Evolutionary conservation across 2,329 filamentous ascomycete genomes (phyloP).

Genomic region (Sclerotinia sclerotiorum): DNA sequence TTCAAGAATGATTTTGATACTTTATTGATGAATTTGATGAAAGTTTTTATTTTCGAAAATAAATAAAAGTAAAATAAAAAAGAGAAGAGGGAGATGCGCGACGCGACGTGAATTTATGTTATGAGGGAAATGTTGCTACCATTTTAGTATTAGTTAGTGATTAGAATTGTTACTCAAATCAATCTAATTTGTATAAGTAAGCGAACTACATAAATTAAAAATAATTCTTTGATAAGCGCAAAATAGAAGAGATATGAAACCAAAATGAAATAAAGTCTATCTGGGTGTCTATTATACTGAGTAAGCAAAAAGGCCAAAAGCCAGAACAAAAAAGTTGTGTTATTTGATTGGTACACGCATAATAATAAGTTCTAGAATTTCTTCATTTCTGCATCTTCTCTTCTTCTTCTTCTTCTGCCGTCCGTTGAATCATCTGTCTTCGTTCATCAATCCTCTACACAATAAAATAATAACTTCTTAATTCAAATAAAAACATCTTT

Average conservation of each 20-base stretch:
- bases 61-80: constrained; percentile 17
- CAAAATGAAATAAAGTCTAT: neutral
- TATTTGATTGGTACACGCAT: constrained; percentile 3
- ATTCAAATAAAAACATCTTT: neutral
- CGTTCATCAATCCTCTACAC: neutral
- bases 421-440: neutral
- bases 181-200: constrained; percentile 12
- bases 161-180: constrained; percentile 4
- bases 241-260: neutral
- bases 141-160: constrained; percentile 17
- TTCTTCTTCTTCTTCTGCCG: neutral
- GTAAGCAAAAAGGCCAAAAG: neutral
- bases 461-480: constrained; percentile 16
- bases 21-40: neutral
- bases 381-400: neutral
- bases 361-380: constrained; percentile 5
- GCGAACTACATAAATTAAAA: neutral
- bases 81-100: constrained; percentile 15
- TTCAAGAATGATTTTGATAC: neutral
- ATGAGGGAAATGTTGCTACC: neutral
- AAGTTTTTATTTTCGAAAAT: constrained; percentile 19
- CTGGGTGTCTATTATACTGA: neutral
- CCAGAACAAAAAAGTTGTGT: neutral
- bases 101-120: constrained; percentile 24
- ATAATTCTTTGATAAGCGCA: neutral